A percentile compares a stretch with the other conserved stretches of the same genome.
Conservation (phyloP, 306 rosid species). For the Castanea sativa region DNA sequence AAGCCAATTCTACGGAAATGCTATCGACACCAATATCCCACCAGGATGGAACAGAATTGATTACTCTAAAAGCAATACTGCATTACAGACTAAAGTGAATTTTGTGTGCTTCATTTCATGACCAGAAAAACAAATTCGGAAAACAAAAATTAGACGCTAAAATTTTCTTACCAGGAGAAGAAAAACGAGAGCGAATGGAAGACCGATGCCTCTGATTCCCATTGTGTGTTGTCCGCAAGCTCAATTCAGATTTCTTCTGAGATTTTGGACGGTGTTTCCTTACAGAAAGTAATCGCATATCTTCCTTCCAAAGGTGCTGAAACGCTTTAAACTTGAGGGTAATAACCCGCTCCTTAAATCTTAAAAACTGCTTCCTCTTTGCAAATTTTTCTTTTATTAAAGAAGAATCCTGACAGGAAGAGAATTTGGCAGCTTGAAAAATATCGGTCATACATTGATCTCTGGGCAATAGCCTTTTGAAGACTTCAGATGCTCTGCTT, state of each 20-base stretch:
- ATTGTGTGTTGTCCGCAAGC: constrained; percentile 50
- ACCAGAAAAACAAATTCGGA: neutral
- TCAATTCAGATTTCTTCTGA: constrained; percentile 63
- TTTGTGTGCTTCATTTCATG: neutral
- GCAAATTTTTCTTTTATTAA: constrained; percentile 53
- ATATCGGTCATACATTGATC: constrained; percentile 27
- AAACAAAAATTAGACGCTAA: neutral
- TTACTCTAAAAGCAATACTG: neutral
- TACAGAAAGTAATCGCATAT: constrained; percentile 53
- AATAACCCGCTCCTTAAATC: constrained; percentile 74
- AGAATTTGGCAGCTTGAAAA: constrained; percentile 24
- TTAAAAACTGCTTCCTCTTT: constrained; percentile 49
- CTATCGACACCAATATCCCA: neutral
- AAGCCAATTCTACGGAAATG: neutral
- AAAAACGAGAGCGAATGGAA: constrained; percentile 63
- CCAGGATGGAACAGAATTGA: neutral
- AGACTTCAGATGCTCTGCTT: constrained; percentile 37
- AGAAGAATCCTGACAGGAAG: constrained; percentile 20
- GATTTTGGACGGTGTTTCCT: constrained; percentile 68
- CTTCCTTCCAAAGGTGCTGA: constrained; percentile 86
- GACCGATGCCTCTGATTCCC: constrained; percentile 74
- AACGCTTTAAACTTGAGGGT: constrained; percentile 76
- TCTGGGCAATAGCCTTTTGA: constrained; percentile 48
- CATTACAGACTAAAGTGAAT: neutral
- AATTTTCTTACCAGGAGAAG: constrained; percentile 60